Base-by-base conservation (phyloP, 1,284 basidiomycete species). In the Porogramme epimiltina region DNA sequence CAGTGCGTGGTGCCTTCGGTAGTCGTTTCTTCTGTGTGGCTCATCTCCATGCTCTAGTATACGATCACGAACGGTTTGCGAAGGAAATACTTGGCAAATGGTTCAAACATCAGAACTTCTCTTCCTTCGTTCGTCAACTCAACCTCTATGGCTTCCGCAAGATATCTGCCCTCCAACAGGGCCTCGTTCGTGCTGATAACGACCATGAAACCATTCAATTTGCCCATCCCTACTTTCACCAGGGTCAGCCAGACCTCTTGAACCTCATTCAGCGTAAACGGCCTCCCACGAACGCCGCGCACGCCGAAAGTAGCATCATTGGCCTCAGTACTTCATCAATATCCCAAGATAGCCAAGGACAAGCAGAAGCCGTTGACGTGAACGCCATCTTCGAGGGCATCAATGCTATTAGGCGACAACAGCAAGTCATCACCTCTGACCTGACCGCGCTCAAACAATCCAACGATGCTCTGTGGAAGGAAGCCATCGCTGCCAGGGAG, bases 71-170 rank as follows among this genome's bases (percentile, higher is more conserved):
- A 68, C 85, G 87, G n/a, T 94, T 99, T 66, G 91, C 93, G 2
- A 86, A 88, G 41, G 91, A 98, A 69, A 82, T 97, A 23, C 80
- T 98, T 3, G 92, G 93, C 1, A 82, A 87, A 43, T 98, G 91
- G 89, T 98, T 98, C 84, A 98, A 98, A 69, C 95, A 98, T 73
- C 85, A 88, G 60, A 96, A 95, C 71, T 97, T 97, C 68, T 87
- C 85, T 42, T 93, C 91, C 36, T 98, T 98, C 67, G 95, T 98
- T 34, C 84, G 95, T 24, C 95, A 98, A 70, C 81, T 98, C 63
- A 98, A 98, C 78, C 97, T 97, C 93, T 95, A 96, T 69, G 93
- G 93, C 40, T 96, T 96, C 67, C 93, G 94, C 78, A 95, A 95
- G 76, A 91, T 96, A 45, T 93, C 95, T 0, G 94, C 98, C 67